Percentiles rank a stretch among this genome's conserved stretches.
Conservation (phyloP, 805 yeast genomes). For the Nakazawaea wickerhamii region DNA sequence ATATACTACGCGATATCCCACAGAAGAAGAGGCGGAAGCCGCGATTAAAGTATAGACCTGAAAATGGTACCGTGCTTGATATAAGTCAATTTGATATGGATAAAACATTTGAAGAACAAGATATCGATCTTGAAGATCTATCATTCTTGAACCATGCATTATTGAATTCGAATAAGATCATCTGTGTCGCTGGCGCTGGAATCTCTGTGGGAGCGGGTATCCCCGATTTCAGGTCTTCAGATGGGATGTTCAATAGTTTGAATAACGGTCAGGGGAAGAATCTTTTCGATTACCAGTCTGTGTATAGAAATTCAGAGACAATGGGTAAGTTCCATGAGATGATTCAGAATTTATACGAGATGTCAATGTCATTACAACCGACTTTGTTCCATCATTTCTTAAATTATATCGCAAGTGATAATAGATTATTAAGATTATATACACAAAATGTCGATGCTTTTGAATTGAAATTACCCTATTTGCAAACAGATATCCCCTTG, state of each 20-base stretch:
- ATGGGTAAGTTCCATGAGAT: slow-evolving; percentile 67
- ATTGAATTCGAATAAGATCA: slow-evolving; percentile 48
- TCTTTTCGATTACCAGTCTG: slow-evolving; percentile 66
- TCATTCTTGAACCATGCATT: slow-evolving; percentile 48
- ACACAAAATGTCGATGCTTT: slow-evolving; percentile 87
- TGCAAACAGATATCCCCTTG: slow-evolving; percentile 48
- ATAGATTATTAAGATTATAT: slow-evolving; percentile 63
- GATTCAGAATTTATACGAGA: slow-evolving; percentile 54
- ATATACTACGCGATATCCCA: neutral
- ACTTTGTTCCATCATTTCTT: slow-evolving; percentile 71
- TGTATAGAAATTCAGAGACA: slow-evolving; percentile 59
- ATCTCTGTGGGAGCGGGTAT: slow-evolving; percentile 64
- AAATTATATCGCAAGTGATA: slow-evolving; percentile 49
- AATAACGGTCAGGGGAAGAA: slow-evolving; percentile 42
- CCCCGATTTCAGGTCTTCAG: slow-evolving; percentile 76
- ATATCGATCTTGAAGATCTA: slow-evolving; percentile 31
- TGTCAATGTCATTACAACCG: slow-evolving; percentile 54
- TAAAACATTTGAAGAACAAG: slow-evolving; percentile 27
- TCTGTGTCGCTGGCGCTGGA: slow-evolving; percentile 85
- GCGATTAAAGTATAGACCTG: slow-evolving; percentile 40
- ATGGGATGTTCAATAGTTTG: slow-evolving; percentile 65
- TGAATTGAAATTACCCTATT: slow-evolving; percentile 50
- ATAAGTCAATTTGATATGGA: slow-evolving; percentile 22
- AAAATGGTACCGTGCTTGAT: slow-evolving; percentile 38
- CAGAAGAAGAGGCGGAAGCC: slow-evolving; percentile 32